A percentile compares a stretch with the other conserved stretches of the same genome.
Evolutionary conservation across 345 rosid genomes (phyloP).

Genomic region (Eucalyptus tenuipes): DNA sequence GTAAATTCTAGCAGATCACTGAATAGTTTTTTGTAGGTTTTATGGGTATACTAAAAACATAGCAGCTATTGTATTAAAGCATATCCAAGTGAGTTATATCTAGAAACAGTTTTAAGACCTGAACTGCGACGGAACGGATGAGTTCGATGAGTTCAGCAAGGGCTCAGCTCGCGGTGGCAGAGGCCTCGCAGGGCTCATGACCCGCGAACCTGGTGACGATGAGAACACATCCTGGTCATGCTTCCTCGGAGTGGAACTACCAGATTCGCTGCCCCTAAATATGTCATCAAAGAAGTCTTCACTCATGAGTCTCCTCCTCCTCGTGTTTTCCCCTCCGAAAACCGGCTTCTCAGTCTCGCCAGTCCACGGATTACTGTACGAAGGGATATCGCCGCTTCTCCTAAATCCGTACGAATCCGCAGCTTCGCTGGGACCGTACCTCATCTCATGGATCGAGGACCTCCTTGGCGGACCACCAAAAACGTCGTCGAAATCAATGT

Average conservation of each 20-base stretch:
- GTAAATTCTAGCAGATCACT: neutral
- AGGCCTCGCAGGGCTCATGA: slow-evolving; percentile 43
- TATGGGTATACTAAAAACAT: neutral
- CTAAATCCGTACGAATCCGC: neutral
- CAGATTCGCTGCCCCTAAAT: slow-evolving; percentile 35
- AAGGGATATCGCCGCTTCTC: neutral
- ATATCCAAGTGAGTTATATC: neutral
- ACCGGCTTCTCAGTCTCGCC: slow-evolving; percentile 52
- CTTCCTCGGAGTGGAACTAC: slow-evolving; percentile 37
- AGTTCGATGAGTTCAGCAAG: slow-evolving; percentile 14
- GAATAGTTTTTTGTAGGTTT: neutral
- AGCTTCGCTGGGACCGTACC: slow-evolving; percentile 28
- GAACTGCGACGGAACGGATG: slow-evolving; percentile 45
- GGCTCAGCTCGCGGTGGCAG: slow-evolving; percentile 41
- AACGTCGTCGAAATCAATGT: slow-evolving; percentile 66
- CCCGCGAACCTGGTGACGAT: slow-evolving; percentile 39
- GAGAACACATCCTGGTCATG: slow-evolving; percentile 26
- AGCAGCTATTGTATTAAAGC: neutral
- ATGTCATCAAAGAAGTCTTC: slow-evolving; percentile 72
- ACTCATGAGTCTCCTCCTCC: slow-evolving; percentile 19
- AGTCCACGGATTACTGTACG: slow-evolving; percentile 19
- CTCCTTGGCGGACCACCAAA: slow-evolving; percentile 86
- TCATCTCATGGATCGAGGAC: slow-evolving; percentile 26
- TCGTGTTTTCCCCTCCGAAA: slow-evolving; percentile 48
- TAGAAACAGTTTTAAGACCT: slow-evolving; percentile 30